phyloP scores from a whole-genome alignment of 208 protist species.

The Acanthamoeba healyi region DNA sequence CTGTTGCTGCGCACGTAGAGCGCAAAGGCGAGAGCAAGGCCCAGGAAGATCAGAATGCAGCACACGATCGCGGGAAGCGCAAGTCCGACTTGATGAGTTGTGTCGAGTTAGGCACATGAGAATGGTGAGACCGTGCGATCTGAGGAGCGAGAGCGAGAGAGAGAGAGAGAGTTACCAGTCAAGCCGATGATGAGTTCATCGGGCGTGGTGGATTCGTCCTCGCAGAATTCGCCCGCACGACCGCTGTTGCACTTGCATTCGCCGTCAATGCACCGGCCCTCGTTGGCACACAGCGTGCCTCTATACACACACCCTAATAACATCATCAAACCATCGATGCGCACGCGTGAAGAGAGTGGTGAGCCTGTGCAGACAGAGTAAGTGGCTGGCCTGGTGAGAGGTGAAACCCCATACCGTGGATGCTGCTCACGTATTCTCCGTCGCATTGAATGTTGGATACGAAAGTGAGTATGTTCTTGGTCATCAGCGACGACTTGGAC shows the following conservation, averaged over 20 bases:
- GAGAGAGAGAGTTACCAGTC: not conserved
- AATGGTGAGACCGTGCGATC: not conserved
- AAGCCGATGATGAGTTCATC: conserved; percentile 40
- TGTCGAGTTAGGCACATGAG: not conserved
- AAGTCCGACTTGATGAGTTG: not conserved
- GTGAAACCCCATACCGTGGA: not conserved
- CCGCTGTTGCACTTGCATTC: conserved; percentile 6
- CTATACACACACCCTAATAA: conserved; percentile 2
- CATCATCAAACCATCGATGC: no score
- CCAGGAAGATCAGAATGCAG: not conserved
- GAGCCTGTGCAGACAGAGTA: no score
- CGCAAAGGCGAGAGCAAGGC: not conserved
- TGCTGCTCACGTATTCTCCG: not conserved
- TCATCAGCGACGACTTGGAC: not conserved
- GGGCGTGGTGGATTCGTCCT: not conserved
- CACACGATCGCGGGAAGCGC: not conserved
- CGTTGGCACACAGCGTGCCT: conserved; percentile 23
- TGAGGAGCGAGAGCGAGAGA: no score
- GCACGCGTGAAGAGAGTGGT: no score
- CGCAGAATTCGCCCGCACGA: not conserved
- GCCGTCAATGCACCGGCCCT: not conserved
- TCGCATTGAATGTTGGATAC: not conserved
- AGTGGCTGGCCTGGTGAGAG: no score
- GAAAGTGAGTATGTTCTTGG: conserved; percentile 13
- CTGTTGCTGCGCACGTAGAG: not conserved